Conservation (phyloP, 768 basidiomycete genomes). For the Rhizopogon vulgaris region DNA sequence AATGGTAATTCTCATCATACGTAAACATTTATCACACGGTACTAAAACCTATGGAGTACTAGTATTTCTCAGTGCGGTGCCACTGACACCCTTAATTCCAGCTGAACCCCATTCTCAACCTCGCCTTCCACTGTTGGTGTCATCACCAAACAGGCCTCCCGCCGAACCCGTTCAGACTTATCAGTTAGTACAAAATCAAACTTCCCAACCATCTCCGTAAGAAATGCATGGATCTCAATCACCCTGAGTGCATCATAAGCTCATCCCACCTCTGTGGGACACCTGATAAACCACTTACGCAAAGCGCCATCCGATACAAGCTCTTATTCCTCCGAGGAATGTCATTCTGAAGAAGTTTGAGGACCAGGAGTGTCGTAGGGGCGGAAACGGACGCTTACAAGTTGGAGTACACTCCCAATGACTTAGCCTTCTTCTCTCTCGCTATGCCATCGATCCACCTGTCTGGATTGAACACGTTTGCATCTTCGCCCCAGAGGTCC, state of each 20-base stretch:
- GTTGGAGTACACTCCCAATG: slow-evolving; percentile 17
- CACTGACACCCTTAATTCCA: slow-evolving; percentile 30
- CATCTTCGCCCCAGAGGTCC: slow-evolving; percentile 26
- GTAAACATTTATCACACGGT: too few relatives aligned
- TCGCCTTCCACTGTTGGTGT: slow-evolving; percentile 37
- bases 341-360: neutral
- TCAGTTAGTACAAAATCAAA: slow-evolving; percentile 39
- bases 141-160: slow-evolving; percentile 37
- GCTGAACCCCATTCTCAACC: slow-evolving; percentile 34
- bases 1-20: too few relatives aligned
- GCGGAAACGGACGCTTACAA: slow-evolving; percentile 10
- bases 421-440: neutral
- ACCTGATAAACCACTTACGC: slow-evolving; percentile 4
- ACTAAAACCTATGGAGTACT: too few relatives aligned
- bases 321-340: neutral
- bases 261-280: neutral
- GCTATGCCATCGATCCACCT: slow-evolving; percentile 14
- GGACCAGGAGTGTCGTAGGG: too few relatives aligned
- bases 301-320: slow-evolving; percentile 9
- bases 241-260: slow-evolving; percentile 15
- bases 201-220: slow-evolving; percentile 41
- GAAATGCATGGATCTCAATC: slow-evolving; percentile 46
- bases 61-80: slow-evolving; percentile 1
- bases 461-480: slow-evolving; percentile 24
- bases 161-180: slow-evolving; percentile 22